Evolutionary conservation across 2,329 filamentous ascomycete genomes (phyloP).

Genomic region (Aspergillus intermedius): DNA sequence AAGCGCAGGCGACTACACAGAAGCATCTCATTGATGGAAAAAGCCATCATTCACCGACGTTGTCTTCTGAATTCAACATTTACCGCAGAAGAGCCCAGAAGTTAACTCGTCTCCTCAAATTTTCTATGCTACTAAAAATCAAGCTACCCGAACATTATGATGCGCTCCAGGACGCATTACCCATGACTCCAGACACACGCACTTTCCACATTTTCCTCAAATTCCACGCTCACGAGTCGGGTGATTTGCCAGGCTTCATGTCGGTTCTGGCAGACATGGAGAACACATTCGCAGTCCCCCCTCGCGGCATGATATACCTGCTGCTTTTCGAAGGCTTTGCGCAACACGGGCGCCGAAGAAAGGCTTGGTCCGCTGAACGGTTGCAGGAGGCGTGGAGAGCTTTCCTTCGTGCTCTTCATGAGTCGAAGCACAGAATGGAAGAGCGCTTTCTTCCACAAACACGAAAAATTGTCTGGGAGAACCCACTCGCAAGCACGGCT

Average conservation of each 20-base stretch:
- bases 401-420: slow-evolving; percentile 46
- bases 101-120: slow-evolving; percentile 45
- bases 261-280: slow-evolving; percentile 74
- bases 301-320: slow-evolving; percentile 72
- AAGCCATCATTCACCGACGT: slow-evolving; percentile 13
- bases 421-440: slow-evolving; percentile 25
- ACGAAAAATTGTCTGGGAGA: slow-evolving; percentile 22
- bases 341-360: slow-evolving; percentile 60
- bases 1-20: slow-evolving; percentile 42
- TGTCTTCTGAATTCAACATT: slow-evolving; percentile 28
- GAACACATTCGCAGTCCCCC: slow-evolving; percentile 55
- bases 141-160: slow-evolving; percentile 51
- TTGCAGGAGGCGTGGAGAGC: slow-evolving; percentile 63
- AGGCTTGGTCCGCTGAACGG: slow-evolving; percentile 65
- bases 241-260: slow-evolving; percentile 65
- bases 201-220: slow-evolving; percentile 77
- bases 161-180: slow-evolving; percentile 58
- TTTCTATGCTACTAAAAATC: slow-evolving; percentile 37
- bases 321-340: slow-evolving; percentile 78
- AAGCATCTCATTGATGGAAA: slow-evolving; percentile 17
- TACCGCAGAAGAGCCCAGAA: slow-evolving; percentile 35
- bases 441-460: slow-evolving; percentile 11
- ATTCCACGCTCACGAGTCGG: slow-evolving; percentile 62
- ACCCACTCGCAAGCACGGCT: slow-evolving; percentile 17
- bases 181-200: slow-evolving; percentile 65